Evolutionary conservation across 2,329 filamentous ascomycete genomes (phyloP).

Genomic region (Fusarium sp.): DNA sequence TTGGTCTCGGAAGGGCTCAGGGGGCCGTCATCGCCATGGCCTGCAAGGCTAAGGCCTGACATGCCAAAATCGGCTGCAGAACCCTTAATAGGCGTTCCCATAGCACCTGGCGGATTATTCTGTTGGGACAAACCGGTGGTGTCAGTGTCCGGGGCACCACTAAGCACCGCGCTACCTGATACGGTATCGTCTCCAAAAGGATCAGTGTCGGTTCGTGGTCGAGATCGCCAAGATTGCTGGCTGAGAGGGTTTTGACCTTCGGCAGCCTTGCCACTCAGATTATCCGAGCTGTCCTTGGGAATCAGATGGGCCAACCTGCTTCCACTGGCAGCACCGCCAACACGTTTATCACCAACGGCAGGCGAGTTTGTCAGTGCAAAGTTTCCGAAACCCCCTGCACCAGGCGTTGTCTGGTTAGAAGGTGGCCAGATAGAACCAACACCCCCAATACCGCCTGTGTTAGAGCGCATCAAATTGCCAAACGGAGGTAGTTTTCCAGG

Average conservation of each 20-base stretch:
- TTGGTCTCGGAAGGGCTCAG: slow-evolving; percentile 96
- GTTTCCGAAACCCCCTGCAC: slow-evolving; percentile 87
- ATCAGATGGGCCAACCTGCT: slow-evolving; percentile 90
- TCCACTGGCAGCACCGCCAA: slow-evolving; percentile 76
- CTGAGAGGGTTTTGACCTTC: slow-evolving; percentile 60
- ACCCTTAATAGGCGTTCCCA: slow-evolving; percentile 68
- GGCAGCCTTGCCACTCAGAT: slow-evolving; percentile 63
- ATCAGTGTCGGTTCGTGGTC: slow-evolving; percentile 78
- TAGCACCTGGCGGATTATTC: slow-evolving; percentile 55
- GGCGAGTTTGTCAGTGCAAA: slow-evolving; percentile 76
- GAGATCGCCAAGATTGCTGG: slow-evolving; percentile 67
- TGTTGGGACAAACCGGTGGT: slow-evolving; percentile 47
- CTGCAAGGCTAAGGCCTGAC: slow-evolving; percentile 68
- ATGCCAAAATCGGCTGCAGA: slow-evolving; percentile 71
- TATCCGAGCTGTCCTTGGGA: slow-evolving; percentile 80
- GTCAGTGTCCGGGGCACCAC: slow-evolving; percentile 79
- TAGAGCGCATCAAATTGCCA: slow-evolving; percentile 65
- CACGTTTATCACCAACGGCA: slow-evolving; percentile 77
- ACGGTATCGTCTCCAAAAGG: slow-evolving; percentile 77
- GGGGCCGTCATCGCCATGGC: slow-evolving; percentile 73
- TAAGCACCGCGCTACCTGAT: slow-evolving; percentile 78
- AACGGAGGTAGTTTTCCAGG: slow-evolving; percentile 55
- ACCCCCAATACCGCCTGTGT: slow-evolving; percentile 62
- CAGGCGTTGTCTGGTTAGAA: slow-evolving; percentile 69
- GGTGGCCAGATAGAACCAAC: slow-evolving; percentile 60